Base-by-base conservation (phyloP, 768 basidiomycete species). In the Mycena floridula region DNA sequence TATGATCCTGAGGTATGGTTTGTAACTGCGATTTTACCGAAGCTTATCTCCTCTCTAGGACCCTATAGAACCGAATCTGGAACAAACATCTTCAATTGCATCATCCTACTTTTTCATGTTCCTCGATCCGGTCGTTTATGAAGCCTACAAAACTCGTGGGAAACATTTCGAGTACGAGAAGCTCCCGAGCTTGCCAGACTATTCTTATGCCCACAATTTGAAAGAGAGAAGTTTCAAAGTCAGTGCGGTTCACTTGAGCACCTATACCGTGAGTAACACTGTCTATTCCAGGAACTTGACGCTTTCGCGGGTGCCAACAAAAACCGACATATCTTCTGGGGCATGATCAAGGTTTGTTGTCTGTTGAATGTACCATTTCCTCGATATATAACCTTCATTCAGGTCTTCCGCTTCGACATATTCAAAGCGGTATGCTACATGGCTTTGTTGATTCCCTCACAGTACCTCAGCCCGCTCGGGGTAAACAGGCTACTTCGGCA, bases 31-130 rank as follows among this genome's bases (percentile, higher is more conserved):
- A n/a, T n/a, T n/a, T 24, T 42, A n/a, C 37, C 26, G 15, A 4
- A 27, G 8, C 15, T 11, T 20, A 11, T 25, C 30, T 18, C 54
- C n/a, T 41, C 23, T 28, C 20, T 25, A 56, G 70, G 20, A 54
- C 38, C 36, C 44, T 18, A 49, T 53, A 18, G 56, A 60, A 4
- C 67, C 68, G n/a, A n/a, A n/a, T 44, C 67, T 70, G 1, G 76
- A 80, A 48, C 75, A 78, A 51, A 76, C 73, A 7, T 69, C 75
- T 1, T 72, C 75, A 2, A 51, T 66, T 42, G 54, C 76, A 25
- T 73, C 67, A 3, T 52, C 64, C 16, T 27, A 72, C 15, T 53
- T 68, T 4, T 83, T 70, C 54, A 59, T 63, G n/a, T 86, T 72
- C 61, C 60, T 85, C 47, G 77, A 85, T 49, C 65, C 67, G 3